Evolutionary conservation across 2,329 filamentous ascomycete genomes (phyloP), one percentile per base, ranked within the genome.

Genomic region (Microdochium trichocladiopsis): DNA sequence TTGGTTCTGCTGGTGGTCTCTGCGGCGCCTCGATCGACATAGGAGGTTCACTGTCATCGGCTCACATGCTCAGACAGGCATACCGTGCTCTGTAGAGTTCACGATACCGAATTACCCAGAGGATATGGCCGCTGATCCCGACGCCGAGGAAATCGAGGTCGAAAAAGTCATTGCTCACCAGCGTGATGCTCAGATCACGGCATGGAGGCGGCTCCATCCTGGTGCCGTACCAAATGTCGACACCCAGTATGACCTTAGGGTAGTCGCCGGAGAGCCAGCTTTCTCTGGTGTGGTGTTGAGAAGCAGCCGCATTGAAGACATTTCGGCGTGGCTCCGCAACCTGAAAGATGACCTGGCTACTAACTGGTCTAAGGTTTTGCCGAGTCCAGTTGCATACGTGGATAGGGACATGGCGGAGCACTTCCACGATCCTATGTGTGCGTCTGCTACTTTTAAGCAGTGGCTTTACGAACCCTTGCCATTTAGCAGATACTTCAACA

Each of bases 1-100:
- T 55, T 84, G 79, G 77, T 86, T 84, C 61, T 80, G 77, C 1
- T 78, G 72, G 63, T 86, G 82, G 82, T 70, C 79, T 1, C 66
- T 71, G 28, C 54, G 63, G 52, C 73, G 75, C 25, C 60, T 80
- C 33, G 74, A 82, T 52, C 65, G 66, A 41, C 80, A 75, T 58
- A 74, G 80, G 28, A 76, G 72, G 36, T 84, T 85, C 57, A 67
- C 70, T 18, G 76, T 86, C 2, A 51, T 85, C 4, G 82, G 81
- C 2, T 79, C 79, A 1, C 56, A 60, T 56, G 37, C 62, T 2
- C 50, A 56, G 16, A 62, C 57, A 11, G 61, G 56, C 1, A 51
- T 53, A 31, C 48, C 57, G 33, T 65, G 65, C 2, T 63, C 63
- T 51, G 65, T 67, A 10, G 55, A 49, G 3, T 55, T 74, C 3